A percentile compares a stretch with the other conserved stretches of the same genome.
These are phyloP conservation scores for Neckera pumila DNA, from an alignment of 225 moss, liverwort and hornwort species.

Conservation along the genomic window DNA sequence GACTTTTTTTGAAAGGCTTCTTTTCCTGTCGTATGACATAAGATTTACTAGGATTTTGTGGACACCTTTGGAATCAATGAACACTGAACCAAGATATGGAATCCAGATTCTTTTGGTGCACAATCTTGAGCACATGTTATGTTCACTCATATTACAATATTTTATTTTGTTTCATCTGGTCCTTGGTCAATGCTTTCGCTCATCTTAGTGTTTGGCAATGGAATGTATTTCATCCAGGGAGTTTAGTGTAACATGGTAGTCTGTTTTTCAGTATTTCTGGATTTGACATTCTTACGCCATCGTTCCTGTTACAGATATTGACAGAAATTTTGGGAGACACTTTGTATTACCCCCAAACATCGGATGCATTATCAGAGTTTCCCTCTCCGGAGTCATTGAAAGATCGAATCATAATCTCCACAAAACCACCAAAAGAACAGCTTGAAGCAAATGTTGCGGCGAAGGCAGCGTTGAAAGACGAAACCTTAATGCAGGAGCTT, in stretches of 20 bases:
- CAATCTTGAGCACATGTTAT: not conserved
- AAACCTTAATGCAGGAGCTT: slow-evolving; percentile 4
- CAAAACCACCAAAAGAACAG: slow-evolving; percentile 59
- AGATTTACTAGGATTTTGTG: not conserved
- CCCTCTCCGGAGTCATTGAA: slow-evolving; percentile 60
- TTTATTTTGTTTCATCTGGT: not conserved
- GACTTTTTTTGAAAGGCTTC: not conserved
- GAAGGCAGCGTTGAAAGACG: not conserved
- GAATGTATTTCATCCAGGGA: not conserved
- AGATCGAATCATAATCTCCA: slow-evolving; percentile 60
- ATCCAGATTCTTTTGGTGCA: not conserved
- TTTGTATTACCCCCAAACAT: slow-evolving; percentile 28
- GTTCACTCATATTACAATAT: not conserved
- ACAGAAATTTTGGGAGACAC: slow-evolving; percentile 27
- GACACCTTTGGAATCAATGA: not conserved
- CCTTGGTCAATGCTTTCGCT: not conserved
- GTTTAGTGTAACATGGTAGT: not conserved
- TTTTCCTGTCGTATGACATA: not conserved
- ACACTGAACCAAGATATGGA: not conserved
- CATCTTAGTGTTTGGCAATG: not conserved
- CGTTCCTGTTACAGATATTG: slow-evolving; percentile 29
- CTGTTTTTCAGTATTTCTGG: not conserved
- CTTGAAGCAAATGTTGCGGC: slow-evolving; percentile 1
- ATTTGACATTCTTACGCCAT: not conserved
- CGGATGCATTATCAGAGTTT: slow-evolving; percentile 42